These are phyloP conservation scores for Nannizziopsis barbatae DNA, from an alignment of 2,329 filamentous ascomycete genomes.

Conservation along the genomic window DNA sequence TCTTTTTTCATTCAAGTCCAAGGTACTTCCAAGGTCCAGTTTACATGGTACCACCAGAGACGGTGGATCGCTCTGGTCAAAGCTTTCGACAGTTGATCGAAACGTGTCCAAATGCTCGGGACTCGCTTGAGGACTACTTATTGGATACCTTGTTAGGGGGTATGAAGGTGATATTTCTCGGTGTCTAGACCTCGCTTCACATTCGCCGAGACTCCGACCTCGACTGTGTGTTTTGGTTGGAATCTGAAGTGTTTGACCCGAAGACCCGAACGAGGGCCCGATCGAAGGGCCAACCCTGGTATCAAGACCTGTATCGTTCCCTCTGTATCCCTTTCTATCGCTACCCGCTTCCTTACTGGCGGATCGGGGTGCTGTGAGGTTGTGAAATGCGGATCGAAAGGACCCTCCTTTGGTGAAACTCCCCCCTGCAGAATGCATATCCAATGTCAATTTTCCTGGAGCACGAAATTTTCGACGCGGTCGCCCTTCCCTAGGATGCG, in stretches of 20 bases:
- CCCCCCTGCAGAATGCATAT: conserved; percentile 23
- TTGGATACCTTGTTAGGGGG: too few relatives aligned
- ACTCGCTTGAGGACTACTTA: too few relatives aligned
- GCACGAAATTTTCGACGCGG: conserved; percentile 18
- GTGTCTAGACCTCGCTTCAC: too few relatives aligned
- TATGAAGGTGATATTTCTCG: not conserved
- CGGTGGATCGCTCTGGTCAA: conserved; percentile 1
- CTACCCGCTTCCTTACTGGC: conserved; percentile 10
- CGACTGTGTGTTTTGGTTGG: not conserved
- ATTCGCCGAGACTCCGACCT: not conserved
- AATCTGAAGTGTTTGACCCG: not conserved
- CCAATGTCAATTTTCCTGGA: conserved; percentile 20
- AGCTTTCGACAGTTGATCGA: not conserved
- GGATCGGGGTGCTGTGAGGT: conserved; percentile 23
- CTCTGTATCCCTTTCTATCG: not conserved
- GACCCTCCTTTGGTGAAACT: conserved; percentile 30
- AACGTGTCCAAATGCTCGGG: not conserved
- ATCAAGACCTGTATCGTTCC: not conserved
- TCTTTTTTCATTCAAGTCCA: conserved; percentile 29
- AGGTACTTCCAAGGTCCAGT: conserved; percentile 15
- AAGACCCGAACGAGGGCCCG: not conserved
- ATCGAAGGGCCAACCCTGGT: not conserved
- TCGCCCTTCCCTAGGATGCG: conserved; percentile 27
- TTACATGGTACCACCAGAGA: conserved; percentile 8
- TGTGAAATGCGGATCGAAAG: conserved; percentile 30